Conservation (phyloP, 176 grass and related monocot genomes). For the Aegilops bicornis region DNA sequence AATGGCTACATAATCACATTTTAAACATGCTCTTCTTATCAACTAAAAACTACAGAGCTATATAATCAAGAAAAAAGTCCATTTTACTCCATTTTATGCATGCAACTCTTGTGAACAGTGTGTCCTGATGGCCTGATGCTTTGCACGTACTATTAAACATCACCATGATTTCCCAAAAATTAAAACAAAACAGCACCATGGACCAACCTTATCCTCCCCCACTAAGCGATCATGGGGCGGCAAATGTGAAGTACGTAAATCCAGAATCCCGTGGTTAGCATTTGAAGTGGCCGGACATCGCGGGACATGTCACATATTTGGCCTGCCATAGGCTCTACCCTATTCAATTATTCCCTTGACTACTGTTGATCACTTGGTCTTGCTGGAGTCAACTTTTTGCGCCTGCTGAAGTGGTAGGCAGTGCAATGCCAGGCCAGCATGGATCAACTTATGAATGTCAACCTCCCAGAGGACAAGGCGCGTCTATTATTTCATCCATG, state of each 20-base stretch:
- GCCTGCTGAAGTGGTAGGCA: constrained; percentile 22
- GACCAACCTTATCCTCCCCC: constrained; percentile 7
- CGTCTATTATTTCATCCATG: not conserved
- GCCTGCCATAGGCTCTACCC: constrained; percentile 5
- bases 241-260: not conserved
- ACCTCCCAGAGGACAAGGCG: not conserved
- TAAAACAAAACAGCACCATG: not conserved
- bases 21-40: too few relatives aligned
- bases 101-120: not conserved
- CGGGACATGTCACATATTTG: constrained; percentile 5
- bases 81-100: not conserved
- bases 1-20: too few relatives aligned
- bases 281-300: constrained; percentile 30
- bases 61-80: too few relatives aligned
- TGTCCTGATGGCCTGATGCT: not conserved
- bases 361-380: not conserved
- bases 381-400: not conserved
- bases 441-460: not conserved
- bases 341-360: constrained; percentile 11
- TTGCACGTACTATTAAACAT: not conserved
- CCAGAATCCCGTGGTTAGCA: not conserved
- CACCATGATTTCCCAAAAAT: not conserved
- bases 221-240: constrained; percentile 40
- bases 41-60: too few relatives aligned
- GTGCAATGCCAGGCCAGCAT: not conserved